These are phyloP conservation scores for Kalmusia sp. DNA, from an alignment of 2,329 filamentous ascomycete species.

Conservation along the genomic window DNA sequence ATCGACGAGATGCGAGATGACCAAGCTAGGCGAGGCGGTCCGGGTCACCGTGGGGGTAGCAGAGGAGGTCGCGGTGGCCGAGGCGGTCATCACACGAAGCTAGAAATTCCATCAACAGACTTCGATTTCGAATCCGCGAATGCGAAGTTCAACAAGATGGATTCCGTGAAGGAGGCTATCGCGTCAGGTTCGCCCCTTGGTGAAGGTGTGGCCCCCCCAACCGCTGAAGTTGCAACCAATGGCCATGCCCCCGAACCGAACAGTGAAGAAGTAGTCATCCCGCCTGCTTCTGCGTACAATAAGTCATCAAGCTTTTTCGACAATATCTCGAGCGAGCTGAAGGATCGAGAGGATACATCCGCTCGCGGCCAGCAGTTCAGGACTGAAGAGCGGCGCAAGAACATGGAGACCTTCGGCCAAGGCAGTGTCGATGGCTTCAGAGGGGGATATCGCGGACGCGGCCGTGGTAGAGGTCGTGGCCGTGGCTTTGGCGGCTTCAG, in stretches of 20 bases:
- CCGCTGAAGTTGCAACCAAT: conserved; percentile 46
- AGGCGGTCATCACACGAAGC: conserved; percentile 64
- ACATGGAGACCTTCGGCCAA: conserved; percentile 97
- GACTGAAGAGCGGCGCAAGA: conserved; percentile 90
- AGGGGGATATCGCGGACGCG: conserved; percentile 79
- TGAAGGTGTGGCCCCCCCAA: conserved; percentile 47
- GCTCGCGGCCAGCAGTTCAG: conserved; percentile 82
- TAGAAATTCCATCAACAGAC: conserved; percentile 88
- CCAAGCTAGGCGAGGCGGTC: conserved; percentile 55
- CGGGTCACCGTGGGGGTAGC: conserved; percentile 52
- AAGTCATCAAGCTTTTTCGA: conserved; percentile 94
- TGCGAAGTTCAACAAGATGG: conserved; percentile 88
- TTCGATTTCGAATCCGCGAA: conserved; percentile 91
- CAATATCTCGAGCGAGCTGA: conserved; percentile 94
- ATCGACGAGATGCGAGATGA: conserved; percentile 80
- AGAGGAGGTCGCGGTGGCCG: conserved; percentile 58
- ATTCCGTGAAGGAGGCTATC: conserved; percentile 87
- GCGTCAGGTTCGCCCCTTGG: conserved; percentile 74
- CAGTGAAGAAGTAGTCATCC: conserved; percentile 56
- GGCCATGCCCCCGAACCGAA: conserved; percentile 40
- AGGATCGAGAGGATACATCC: conserved; percentile 79
- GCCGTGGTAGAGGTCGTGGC: conserved; percentile 69
- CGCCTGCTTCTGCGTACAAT: conserved; percentile 72
- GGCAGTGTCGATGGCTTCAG: conserved; percentile 88
- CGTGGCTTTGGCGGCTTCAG: conserved; percentile 50